Evolutionary conservation across 1,139 yeast genomes (phyloP), one percentile per base, ranked within the genome.

Genomic region (Candida frijolesensis): DNA sequence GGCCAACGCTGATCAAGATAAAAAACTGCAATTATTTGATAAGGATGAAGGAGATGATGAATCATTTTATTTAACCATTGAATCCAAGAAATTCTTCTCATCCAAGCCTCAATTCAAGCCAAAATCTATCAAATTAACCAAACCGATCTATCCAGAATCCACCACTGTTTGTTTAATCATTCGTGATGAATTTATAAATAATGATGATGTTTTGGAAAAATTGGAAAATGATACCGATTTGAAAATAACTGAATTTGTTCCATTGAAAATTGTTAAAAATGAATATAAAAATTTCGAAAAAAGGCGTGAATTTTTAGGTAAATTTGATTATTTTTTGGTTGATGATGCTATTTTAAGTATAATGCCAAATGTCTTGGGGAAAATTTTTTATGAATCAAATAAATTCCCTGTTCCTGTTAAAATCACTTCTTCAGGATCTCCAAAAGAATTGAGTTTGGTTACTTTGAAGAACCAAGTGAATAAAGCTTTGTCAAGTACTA

Each of bases 281-380:
- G 85, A 82, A 51, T 87, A 80, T 70, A 85, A 85, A 65, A 78
- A 84, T 39, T 87, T 70, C 58, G 94, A 87, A 66, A 80, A 85
- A 59, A 83, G 87, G 67, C 84, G 92, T 71, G 83, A 83, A 56
- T 77, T 87, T 53, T 67, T 76, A 49, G 63, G 72, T 10, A 81
- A 79, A 48, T 85, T 77, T 62, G 96, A 92, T 61, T 60, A 91
- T 54, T 89, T 94, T 66, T 67, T 94, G 47, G 85, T 89, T 46
- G 98, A 94, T 69, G 96, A 91, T 59, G 85, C 87, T 39, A 77
- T 92, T 45, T 76, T 90, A 51, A 84, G 91, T 47, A 76, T 89
- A 54, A 78, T 92, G 72, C 99, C 99, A 49, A 84, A 85, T 57
- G 71, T 87, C 42, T 74, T 94, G 57, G 97, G 97, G 47, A 89